These are phyloP conservation scores for Botrytis byssoidea DNA, from an alignment of 2,329 filamentous ascomycete genomes.

Conservation along the genomic window DNA sequence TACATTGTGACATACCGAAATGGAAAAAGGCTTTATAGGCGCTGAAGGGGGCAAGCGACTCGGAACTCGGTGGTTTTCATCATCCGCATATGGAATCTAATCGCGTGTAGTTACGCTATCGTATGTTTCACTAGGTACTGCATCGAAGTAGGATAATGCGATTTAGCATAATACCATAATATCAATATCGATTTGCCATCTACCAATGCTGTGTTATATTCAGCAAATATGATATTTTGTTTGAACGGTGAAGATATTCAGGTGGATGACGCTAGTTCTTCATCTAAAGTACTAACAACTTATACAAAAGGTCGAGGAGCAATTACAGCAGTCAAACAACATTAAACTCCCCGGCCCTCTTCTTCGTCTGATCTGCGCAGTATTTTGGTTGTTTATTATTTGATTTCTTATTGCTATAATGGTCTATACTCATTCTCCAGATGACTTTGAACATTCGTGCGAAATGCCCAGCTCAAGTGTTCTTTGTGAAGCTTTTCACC, in stretches of 20 bases:
- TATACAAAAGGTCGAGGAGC: neutral
- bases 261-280: no score
- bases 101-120: neutral
- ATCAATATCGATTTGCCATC: neutral
- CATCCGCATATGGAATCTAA: neutral
- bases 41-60: neutral
- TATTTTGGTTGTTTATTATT: neutral
- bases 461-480: neutral
- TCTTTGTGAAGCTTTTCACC: neutral
- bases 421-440: constrained; percentile 57
- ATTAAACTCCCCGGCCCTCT: neutral
- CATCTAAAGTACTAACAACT: neutral
- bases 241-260: neutral
- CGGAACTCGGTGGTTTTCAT: neutral
- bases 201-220: neutral
- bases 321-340: neutral
- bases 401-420: neutral
- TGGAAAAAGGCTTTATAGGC: neutral
- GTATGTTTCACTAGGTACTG: neutral
- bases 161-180: neutral
- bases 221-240: no score
- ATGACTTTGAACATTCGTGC: constrained; percentile 50
- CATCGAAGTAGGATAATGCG: neutral
- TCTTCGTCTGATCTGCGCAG: neutral
- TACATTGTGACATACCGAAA: neutral